Evolutionary conservation across 176 grass and related monocot genomes (phyloP), one percentile per base, ranked within the genome.

Genomic region (Echinochloa phyllopogon): DNA sequence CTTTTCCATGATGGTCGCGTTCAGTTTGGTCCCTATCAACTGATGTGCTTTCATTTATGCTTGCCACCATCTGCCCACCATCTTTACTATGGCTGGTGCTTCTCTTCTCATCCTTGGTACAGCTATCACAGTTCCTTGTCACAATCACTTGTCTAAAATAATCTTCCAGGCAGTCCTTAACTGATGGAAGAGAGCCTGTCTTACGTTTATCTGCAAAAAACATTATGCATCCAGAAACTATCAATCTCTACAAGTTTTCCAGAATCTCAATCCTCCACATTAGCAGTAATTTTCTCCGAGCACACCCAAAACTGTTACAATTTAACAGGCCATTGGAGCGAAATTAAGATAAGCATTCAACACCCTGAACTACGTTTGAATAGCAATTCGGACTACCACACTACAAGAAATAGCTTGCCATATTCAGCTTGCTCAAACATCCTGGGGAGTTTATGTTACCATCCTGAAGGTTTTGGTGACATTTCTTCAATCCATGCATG

Each of bases 211-310:
- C 69, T 47, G 45, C 57, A 74, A 60, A 25, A 66, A 87, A 80
- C 58, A 91, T 83, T 74, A 72, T 89, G 72, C 81, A 93, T 71
- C 88, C 83, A 89, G 39, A 62, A 85, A 70, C 17, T 38, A 44
- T 59, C 68, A 89, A 16, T 27, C 15, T 76, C 33, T 65, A 78
- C 38, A 16, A 25, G 3, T 39, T 64, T 43, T 59, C 37, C 56
- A 83, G 17, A 65, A 83, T 72, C 62, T 65, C 69, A 72, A 83
- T 77, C 65, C 65, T 71, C 36, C 61, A 69, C 23, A 69, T 55
- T 50, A n/a, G 45, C 42, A 84, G 21, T 43, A 36, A 49, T 62
- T 86, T 86, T 85, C 63, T 83, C 24, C 3, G 1, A 83, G 15
- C 69, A 63, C 23, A 18, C 36, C 38, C 57, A 39, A 65, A 27